Conservation (phyloP, 2,329 filamentous ascomycete genomes). For the Aspergillus ochraceoroseus region DNA sequence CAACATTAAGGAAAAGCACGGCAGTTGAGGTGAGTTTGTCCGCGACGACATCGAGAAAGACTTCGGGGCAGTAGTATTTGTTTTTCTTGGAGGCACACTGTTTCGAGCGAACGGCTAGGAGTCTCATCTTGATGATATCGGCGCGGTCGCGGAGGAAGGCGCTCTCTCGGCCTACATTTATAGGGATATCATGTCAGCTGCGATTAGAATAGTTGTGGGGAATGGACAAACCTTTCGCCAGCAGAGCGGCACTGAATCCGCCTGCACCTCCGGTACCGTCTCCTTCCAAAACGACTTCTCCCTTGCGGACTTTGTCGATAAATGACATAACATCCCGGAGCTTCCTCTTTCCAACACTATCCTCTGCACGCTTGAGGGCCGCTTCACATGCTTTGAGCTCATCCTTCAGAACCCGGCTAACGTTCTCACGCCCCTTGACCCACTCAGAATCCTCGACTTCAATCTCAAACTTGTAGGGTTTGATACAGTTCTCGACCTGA, state of each 20-base stretch:
- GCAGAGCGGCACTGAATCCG: slow-evolving; percentile 81
- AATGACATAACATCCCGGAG: slow-evolving; percentile 84
- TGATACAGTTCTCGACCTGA: slow-evolving; percentile 97
- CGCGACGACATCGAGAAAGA: slow-evolving; percentile 96
- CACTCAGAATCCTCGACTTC: slow-evolving; percentile 91
- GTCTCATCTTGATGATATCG: slow-evolving; percentile 83
- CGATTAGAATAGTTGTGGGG: neutral
- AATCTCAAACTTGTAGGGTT: slow-evolving; percentile 97
- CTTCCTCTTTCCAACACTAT: slow-evolving; percentile 72
- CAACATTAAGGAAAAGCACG: slow-evolving; percentile 94
- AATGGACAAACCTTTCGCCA: slow-evolving; percentile 65
- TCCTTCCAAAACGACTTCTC: slow-evolving; percentile 78
- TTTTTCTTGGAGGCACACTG: slow-evolving; percentile 79
- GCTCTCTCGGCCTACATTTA: slow-evolving; percentile 70
- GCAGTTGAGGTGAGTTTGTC: slow-evolving; percentile 92
- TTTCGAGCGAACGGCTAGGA: slow-evolving; percentile 81
- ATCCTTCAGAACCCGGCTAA: slow-evolving; percentile 72
- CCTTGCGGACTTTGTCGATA: slow-evolving; percentile 82
- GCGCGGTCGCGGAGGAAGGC: slow-evolving; percentile 89
- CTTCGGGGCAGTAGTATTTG: slow-evolving; percentile 94
- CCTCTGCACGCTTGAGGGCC: slow-evolving; percentile 71
- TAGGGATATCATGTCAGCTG: neutral
- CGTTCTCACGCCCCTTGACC: slow-evolving; percentile 77
- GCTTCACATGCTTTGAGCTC: slow-evolving; percentile 80
- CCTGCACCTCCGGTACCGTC: slow-evolving; percentile 80